Evolutionary conservation across 163 green algal genomes (phyloP), one percentile per base, ranked within the genome.

Genomic region (Chlamydomonas reinhardtii): DNA sequence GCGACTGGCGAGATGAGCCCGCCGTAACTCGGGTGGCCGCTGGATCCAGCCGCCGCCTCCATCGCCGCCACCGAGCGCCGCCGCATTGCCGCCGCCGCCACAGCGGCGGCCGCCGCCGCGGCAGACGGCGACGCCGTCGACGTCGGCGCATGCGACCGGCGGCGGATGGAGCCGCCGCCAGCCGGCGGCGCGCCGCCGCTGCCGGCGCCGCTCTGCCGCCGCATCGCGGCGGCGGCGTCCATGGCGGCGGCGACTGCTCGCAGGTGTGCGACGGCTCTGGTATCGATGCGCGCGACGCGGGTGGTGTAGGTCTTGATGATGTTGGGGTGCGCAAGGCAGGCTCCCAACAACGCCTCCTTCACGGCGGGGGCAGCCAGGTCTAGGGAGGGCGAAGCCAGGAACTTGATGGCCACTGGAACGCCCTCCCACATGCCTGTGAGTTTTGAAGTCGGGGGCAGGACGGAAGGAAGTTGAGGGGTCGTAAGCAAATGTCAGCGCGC

Each of bases 271-370:
- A 73, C 70, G 34, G 80, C 69, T 3, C 37, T 35, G 2, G 34
- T 54, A 59, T 86, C 80, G 25, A 86, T 37, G 8, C 70, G 69
- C 2, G 80, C 70, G 29, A 86, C 80, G 25, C 80, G 80, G 34
- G 80, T 86, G 34, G 80, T 86, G 69, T 73, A 73, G 54, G 80
- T 86, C 15, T 37, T 27, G 69, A 86, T 86, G 69, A 86, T 86
- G 56, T 86, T 73, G 22, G 74, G 31, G 69, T 86, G 80, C 69
- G 73, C 80, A 8, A 86, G 37, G 56, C 80, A 71, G 17, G 80
- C 70, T 0, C 80, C 80, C 80, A 86, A 37, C 16, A 86, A 56
- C 32, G 80, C 80, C 59, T 86, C 80, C 70, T 65, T 73, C 4
- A 86, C 69, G 27, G 80, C 80, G 25, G 80, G 80, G 17, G 80